Percentiles rank a stretch among this genome's conserved stretches.
These are phyloP conservation scores for Cyclanthera cordifolia DNA, from an alignment of 306 rosid genomes.

Conservation along the genomic window DNA sequence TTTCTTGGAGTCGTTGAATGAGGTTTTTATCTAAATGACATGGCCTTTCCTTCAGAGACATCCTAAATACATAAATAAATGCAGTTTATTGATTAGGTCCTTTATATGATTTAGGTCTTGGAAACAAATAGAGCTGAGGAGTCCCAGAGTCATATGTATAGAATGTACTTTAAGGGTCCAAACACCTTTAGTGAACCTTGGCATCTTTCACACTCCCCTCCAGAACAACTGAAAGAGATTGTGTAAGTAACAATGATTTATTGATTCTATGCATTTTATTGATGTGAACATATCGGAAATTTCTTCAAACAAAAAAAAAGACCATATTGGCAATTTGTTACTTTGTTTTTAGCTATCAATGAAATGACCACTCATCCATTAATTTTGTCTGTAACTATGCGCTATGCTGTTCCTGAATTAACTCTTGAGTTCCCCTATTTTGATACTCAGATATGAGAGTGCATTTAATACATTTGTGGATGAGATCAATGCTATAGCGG, in stretches of 20 bases:
- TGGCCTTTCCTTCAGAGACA: not conserved
- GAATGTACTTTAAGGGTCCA: slow-evolving; percentile 97
- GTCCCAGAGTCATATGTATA: slow-evolving; percentile 86
- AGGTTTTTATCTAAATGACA: slow-evolving; percentile 38
- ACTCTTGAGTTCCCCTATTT: slow-evolving; percentile 11
- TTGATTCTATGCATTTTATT: not conserved
- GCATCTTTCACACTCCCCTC: slow-evolving; percentile 86
- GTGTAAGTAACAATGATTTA: slow-evolving; percentile 50
- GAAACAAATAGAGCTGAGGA: slow-evolving; percentile 98
- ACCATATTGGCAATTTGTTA: not conserved
- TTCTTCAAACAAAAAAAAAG: too few relatives aligned
- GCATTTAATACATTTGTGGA: slow-evolving; percentile 85
- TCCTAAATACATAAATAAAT: slow-evolving; percentile 4
- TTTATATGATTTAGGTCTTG: slow-evolving; percentile 45
- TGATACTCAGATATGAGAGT: slow-evolving; percentile 56
- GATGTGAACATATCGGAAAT: not conserved
- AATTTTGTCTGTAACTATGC: not conserved
- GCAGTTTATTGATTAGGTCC: slow-evolving; percentile 14
- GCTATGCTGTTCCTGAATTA: not conserved
- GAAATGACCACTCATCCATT: not conserved
- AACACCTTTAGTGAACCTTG: slow-evolving; percentile 95
- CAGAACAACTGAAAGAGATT: slow-evolving; percentile 78
- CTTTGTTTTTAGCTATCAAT: not conserved
- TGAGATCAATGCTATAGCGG: slow-evolving; percentile 81
- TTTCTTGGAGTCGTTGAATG: slow-evolving; percentile 86